Evolutionary conservation across 164 flowering plant species (phyloP).

Genomic region (Vitis cinerea): DNA sequence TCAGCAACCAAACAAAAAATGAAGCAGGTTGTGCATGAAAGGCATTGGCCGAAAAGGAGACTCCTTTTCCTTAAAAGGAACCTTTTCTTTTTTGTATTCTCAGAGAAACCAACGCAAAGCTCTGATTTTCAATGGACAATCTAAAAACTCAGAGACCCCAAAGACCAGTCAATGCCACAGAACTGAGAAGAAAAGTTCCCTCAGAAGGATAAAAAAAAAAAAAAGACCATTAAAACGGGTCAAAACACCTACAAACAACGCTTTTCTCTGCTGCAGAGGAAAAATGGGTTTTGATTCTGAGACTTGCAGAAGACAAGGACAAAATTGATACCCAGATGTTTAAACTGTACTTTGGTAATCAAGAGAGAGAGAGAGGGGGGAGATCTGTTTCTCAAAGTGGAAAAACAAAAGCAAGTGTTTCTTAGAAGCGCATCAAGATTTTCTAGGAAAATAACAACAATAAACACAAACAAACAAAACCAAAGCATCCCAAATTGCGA

Average conservation of each 20-base stretch:
- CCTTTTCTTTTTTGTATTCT: slow-evolving; percentile 4
- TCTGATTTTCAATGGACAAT: slow-evolving; percentile 4
- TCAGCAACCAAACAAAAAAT: slow-evolving; percentile 12
- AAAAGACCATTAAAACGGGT: not conserved
- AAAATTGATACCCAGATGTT: not conserved
- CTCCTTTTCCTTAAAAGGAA: slow-evolving; percentile 3
- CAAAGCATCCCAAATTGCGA: too few species aligned
- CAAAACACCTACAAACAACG: not conserved
- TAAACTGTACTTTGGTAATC: not conserved
- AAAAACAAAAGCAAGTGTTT: not conserved
- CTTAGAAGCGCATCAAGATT: not conserved
- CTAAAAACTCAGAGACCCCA: slow-evolving; percentile 5
- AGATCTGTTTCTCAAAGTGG: not conserved
- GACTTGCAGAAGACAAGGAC: slow-evolving; percentile 3
- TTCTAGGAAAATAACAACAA: not conserved
- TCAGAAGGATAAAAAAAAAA: not conserved
- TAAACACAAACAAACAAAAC: too few species aligned
- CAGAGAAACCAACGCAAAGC: not conserved
- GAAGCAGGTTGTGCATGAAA: not conserved
- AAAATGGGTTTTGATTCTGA: not conserved
- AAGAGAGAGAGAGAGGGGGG: not conserved
- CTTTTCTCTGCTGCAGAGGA: not conserved
- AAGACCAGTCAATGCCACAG: slow-evolving; percentile 4
- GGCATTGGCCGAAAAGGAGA: slow-evolving; percentile 3
- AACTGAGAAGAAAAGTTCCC: not conserved